Conservation (phyloP, 176 grass and related monocot genomes). For the Raddia distichophylla region DNA sequence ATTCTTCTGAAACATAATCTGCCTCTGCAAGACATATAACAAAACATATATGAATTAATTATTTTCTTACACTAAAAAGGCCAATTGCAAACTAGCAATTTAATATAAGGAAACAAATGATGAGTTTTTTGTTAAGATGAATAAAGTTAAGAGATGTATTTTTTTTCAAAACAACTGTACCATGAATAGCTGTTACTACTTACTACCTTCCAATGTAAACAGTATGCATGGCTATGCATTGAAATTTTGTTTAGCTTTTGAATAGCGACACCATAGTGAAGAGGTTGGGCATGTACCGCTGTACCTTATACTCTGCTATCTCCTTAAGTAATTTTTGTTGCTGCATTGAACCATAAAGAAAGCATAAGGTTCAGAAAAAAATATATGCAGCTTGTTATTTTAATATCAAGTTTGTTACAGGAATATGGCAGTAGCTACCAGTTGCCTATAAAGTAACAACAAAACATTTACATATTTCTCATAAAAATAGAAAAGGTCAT, state of each 20-base stretch:
- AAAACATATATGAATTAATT: constrained; percentile 31
- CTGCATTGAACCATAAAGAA: constrained; percentile 54
- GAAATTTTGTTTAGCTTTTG: constrained; percentile 25
- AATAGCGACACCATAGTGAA: constrained; percentile 5
- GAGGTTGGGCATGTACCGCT: neutral
- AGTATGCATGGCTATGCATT: constrained; percentile 11
- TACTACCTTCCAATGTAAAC: constrained; percentile 11
- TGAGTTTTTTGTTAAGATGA: constrained; percentile 26
- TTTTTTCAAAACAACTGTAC: neutral
- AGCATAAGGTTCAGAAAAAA: constrained; percentile 34
- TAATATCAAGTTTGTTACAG: neutral
- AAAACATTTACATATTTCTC: constrained; percentile 23
- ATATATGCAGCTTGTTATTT: constrained; percentile 23
- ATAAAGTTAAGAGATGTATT: neutral
- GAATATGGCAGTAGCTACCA: neutral
- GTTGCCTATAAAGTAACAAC: constrained; percentile 1
- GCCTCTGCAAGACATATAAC: constrained; percentile 53
- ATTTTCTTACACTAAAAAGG: constrained; percentile 5
- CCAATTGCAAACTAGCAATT: constrained; percentile 22
- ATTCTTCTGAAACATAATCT: constrained; percentile 56
- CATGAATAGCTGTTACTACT: neutral
- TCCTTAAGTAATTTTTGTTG: constrained; percentile 64
- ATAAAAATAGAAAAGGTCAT: neutral
- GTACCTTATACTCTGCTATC: constrained; percentile 77
- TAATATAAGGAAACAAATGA: constrained; percentile 22